These are phyloP conservation scores for Zygosaccharomyces sapae DNA, from an alignment of 1,139 yeast species.

Conservation along the genomic window DNA sequence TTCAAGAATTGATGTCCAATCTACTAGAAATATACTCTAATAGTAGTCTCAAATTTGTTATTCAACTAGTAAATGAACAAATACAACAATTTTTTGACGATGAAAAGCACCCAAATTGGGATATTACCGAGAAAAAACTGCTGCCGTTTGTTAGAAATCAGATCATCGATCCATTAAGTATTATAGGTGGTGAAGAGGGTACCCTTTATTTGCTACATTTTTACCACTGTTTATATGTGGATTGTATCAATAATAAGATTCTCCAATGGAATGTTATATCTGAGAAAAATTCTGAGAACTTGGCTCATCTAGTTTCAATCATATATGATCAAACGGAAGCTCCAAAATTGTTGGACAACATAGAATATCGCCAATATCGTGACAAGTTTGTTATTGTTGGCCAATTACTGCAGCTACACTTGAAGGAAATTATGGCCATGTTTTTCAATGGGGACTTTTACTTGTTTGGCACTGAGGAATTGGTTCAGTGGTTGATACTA, in stretches of 20 bases:
- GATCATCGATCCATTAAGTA: constrained; percentile 20
- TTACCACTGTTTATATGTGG: constrained; percentile 24
- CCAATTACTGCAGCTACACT: constrained; percentile 47
- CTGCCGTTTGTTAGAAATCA: constrained; percentile 24
- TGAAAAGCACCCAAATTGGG: constrained; percentile 30
- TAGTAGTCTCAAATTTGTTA: constrained; percentile 19
- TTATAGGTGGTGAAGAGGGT: constrained; percentile 17
- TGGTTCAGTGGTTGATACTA: constrained; percentile 53
- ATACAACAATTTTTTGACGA: constrained; percentile 21
- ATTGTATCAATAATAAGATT: constrained; percentile 22
- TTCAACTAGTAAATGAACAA: constrained; percentile 18
- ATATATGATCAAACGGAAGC: constrained; percentile 22
- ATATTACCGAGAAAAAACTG: constrained; percentile 19
- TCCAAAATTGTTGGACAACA: constrained; percentile 11
- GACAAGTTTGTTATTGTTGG: constrained; percentile 30
- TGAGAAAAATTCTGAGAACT: constrained; percentile 32
- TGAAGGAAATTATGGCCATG: constrained; percentile 64
- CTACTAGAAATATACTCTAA: constrained; percentile 21
- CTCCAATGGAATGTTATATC: constrained; percentile 33
- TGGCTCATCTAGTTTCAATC: constrained; percentile 27
- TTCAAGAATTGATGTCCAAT: constrained; percentile 24
- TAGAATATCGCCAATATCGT: constrained; percentile 24
- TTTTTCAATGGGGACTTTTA: constrained; percentile 74
- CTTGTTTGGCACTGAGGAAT: constrained; percentile 65
- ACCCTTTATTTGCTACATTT: constrained; percentile 14